Evolutionary conservation across 2,329 filamentous ascomycete species (phyloP).

Genomic region (Tolypocladium amazonense): DNA sequence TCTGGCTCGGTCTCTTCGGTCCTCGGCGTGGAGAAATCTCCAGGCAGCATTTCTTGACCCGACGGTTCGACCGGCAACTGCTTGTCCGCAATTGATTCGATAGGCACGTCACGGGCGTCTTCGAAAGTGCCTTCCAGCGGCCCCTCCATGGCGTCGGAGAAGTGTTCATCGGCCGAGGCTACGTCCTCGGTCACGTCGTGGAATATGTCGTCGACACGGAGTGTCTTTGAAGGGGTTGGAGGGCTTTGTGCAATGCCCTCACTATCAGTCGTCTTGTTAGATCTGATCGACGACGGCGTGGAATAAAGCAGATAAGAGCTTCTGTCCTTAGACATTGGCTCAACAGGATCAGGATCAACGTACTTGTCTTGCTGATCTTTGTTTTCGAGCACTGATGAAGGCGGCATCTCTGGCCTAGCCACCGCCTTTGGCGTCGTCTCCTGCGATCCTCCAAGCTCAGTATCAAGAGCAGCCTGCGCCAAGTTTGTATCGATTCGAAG

Average conservation of each 20-base stretch:
- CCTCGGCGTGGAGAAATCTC: neutral
- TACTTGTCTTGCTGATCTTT: slow-evolving; percentile 7
- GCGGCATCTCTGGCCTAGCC: slow-evolving; percentile 17
- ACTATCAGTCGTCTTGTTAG: slow-evolving; percentile 13
- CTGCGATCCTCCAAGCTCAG: slow-evolving; percentile 48
- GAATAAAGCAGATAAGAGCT: slow-evolving; percentile 31
- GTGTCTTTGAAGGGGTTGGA: slow-evolving; percentile 14
- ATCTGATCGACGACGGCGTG: slow-evolving; percentile 22
- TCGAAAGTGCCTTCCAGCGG: slow-evolving; percentile 11
- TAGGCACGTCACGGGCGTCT: slow-evolving; percentile 1
- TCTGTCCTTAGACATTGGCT: slow-evolving; percentile 30
- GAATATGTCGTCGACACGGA: slow-evolving; percentile 4
- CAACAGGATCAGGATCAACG: slow-evolving; percentile 27
- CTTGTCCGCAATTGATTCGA: slow-evolving; percentile 1
- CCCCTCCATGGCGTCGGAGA: slow-evolving; percentile 22
- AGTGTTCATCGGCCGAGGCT: slow-evolving; percentile 23
- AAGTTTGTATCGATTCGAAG: slow-evolving; percentile 31
- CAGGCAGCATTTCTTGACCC: slow-evolving; percentile 4
- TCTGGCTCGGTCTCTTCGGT: slow-evolving; percentile 7
- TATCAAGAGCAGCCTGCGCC: slow-evolving; percentile 16
- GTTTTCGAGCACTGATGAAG: slow-evolving; percentile 7
- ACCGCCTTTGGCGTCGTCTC: slow-evolving; percentile 60
- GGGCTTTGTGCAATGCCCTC: slow-evolving; percentile 10
- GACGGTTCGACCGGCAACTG: slow-evolving; percentile 1
- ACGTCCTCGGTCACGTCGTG: slow-evolving; percentile 17